Base-by-base conservation (phyloP, 2,329 filamentous ascomycete species). In the Penicillium sp. region DNA sequence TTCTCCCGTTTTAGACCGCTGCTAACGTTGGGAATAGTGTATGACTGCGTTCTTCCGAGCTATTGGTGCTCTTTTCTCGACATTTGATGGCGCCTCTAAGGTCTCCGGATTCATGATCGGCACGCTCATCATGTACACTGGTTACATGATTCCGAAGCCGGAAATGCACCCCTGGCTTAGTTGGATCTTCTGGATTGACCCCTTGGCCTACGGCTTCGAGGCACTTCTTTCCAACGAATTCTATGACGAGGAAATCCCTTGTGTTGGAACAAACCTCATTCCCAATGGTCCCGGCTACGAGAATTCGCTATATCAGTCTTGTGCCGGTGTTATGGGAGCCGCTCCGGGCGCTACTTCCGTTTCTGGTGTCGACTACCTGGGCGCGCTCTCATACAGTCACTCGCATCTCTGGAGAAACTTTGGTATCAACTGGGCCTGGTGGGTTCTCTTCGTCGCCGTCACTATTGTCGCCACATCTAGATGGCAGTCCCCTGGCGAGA, bases 351-450 rank as follows among this genome's bases (percentile, higher is more conserved):
- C 77, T 22, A 76, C 74, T 0, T 77, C 64, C 14, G 73, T 88
- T 1, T 78, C 73, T 8, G 85, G 85, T 0, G 83, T 86, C n/a
- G 70, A 81, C 5, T 88, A 88, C 52, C 71, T 88, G 0, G 63
- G 63, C 0, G 81, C 79, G 1, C 72, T 89, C 0, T 82, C 81
- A 0, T 86, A 84, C 68, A 75, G 72, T 22, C 73, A 81, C 49
- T 63, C 63, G 0, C 78, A 85, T 40, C 56, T 86, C 1, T 86
- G 84, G 84, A 73, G 83, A 8, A 86, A 86, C 65, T 81, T 86
- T 54, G 84, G 83, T 9, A 85, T 86, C 49, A 64, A 87, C 41
- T 86, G 83, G 79, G 84, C 79, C 0, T 88, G 79, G 79, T 88
- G 85, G 83, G 78, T 70, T 7, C 68, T 88, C 0, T 88, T 82